Evolutionary conservation across 192 early-diverging fungal genomes (phyloP), one percentile per base, ranked within the genome.

Genomic region (Phycomyces nitens): DNA sequence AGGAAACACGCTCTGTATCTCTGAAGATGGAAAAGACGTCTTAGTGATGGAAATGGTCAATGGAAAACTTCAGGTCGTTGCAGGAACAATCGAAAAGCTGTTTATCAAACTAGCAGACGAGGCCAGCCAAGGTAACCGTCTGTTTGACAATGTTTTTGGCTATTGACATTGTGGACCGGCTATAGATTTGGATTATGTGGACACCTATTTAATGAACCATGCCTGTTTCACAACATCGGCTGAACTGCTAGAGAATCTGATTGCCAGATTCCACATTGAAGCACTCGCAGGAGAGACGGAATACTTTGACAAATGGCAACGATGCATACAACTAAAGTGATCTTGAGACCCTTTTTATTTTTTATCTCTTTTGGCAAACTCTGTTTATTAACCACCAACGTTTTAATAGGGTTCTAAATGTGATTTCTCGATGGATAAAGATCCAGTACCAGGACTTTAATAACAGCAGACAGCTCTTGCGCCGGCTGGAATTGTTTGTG

Each of bases 181-280:
- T 21, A 47, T 53, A 88, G 86, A 89, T 56, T 27, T 60, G n/a
- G 88, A 90, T 50, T 90, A 81, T 74, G 79, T 90, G n/a, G 88
- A 86, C 64, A 75, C 68, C 16, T 87, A 86, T 40, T 41, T 89
- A 22, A 65, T 81, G 9, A 78, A 68, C 10, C 87, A 89, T 51
- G 69, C 77, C 9, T 87, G 86, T 61, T 89, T 86, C 64, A 85
- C 86, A 18, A 60, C 70, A 5, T 80, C 85, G 0, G 59, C 69
- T 39, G 83, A 82, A 23, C 65, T 90, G 10, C 50, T 89, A 27
- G 77, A 80, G 27, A 74, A 81, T 41, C 60, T 89, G 42, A 82
- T 86, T 27, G 77, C 79, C 1, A 65, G 88, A 47, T 90, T 82
- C 60, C 71, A 85, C 68, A 71, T 81, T 55, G 72, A 82, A 54